Evolutionary conservation across 1,284 basidiomycete genomes (phyloP).

Genomic region (Malassezia yamatoensis): DNA sequence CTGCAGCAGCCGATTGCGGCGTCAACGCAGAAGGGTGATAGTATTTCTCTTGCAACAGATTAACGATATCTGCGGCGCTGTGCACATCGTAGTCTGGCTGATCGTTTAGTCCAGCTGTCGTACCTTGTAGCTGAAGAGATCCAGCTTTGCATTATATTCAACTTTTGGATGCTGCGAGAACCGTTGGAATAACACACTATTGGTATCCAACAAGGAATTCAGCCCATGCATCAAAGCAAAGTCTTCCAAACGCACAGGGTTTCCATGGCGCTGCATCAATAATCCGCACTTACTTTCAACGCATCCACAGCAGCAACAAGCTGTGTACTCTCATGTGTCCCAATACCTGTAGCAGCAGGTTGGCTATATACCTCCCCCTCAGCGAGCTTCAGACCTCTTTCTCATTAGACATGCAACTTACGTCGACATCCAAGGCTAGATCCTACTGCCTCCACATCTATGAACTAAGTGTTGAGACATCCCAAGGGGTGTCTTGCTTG

Average conservation of each 20-base stretch:
- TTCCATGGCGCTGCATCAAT: constrained; percentile 56
- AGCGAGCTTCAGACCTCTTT: constrained; percentile 14
- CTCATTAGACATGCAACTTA: constrained; percentile 3
- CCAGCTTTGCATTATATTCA: constrained; percentile 66
- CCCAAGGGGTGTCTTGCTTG: constrained; percentile 26
- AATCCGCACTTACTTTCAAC: constrained; percentile 53
- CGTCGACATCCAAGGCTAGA: constrained; percentile 11
- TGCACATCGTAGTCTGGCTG: constrained; percentile 78
- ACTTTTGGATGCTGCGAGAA: constrained; percentile 72
- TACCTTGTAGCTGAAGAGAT: constrained; percentile 68
- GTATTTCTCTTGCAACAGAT: constrained; percentile 55
- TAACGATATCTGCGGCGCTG: constrained; percentile 67
- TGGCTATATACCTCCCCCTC: constrained; percentile 60
- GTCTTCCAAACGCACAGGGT: constrained; percentile 74
- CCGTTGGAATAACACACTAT: constrained; percentile 62
- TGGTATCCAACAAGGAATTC: constrained; percentile 58
- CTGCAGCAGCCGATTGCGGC: constrained; percentile 45
- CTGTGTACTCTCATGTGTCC: constrained; percentile 72
- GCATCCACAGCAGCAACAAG: constrained; percentile 71
- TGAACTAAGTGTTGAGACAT: background rate
- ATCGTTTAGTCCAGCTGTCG: constrained; percentile 33
- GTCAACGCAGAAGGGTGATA: constrained; percentile 25
- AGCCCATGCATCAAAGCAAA: constrained; percentile 67
- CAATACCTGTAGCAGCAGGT: constrained; percentile 70
- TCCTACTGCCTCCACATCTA: constrained; percentile 1